Base-by-base conservation (phyloP, 257 asterid genomes). In the Ajuga chamaepitys region DNA sequence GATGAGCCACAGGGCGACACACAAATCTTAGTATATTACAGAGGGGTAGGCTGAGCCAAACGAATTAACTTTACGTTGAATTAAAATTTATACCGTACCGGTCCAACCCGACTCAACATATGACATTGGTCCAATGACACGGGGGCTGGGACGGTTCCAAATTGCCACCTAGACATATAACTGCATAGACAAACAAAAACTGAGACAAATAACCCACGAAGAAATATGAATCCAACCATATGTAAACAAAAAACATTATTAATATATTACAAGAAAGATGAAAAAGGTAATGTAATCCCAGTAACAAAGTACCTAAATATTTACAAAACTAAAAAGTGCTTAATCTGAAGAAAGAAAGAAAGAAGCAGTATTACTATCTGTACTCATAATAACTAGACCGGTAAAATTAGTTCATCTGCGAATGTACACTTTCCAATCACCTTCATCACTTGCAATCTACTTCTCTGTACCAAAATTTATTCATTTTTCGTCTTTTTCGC, bases 351-450 rank as follows among this genome's bases (percentile, higher is more conserved):
- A 35, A 17, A 24, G 52, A 12, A 32, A 21, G n/a, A n/a, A n/a
- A 45, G 63, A 13, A 35, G 64, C 55, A 59, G 44, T 66, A 35
- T 56, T 11, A 48, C 54, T 75, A 67, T 46, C 38, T 68, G 41
- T 61, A 55, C 60, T 40, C 14, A 58, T 20, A 45, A 66, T 32
- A 18, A 52, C 69, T 66, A 51, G 53, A 74, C 66, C 12, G 37
- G 74, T 73, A 65, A 70, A 72, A 71, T 48, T 59, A 62, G 53
- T 72, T 63, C n/a, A n/a, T n/a, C 75, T 70, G 73, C 71, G 71
- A 74, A 82, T 78, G 81, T 77, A 82, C 91, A 77, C 67, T 47
- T 75, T 79, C 46, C 34, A 55, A 57, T 11, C 46, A 37, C 42
- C 70, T n/a, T n/a, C n/a, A 40, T 58, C 34, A 21, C 54, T 71